phyloP scores from a whole-genome alignment of 1,284 basidiomycete species.

The Irpex sp. region DNA sequence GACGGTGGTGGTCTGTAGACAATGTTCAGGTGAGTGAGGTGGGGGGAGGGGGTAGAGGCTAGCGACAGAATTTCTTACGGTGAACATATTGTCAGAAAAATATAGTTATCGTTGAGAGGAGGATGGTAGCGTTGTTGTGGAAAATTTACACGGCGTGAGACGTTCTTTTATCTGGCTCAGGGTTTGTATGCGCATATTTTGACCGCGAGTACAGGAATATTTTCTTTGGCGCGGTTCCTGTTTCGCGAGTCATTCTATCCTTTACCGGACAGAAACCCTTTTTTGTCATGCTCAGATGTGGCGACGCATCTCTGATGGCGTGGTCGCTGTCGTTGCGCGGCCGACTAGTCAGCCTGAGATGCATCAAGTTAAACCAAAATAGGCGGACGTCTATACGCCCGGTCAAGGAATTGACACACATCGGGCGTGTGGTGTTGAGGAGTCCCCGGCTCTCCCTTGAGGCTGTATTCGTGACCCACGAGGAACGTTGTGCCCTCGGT shows the following conservation, averaged over 20 bases:
- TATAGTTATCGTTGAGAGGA: background rate
- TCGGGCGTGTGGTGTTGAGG: no score
- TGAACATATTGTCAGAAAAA: no score
- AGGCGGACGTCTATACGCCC: background rate
- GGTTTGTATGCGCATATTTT: background rate
- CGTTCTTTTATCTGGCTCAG: background rate
- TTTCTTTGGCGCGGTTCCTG: background rate
- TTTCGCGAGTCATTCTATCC: background rate
- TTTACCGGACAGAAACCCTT: no score
- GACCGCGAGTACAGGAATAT: background rate
- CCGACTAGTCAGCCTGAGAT: background rate
- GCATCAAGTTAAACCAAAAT: background rate
- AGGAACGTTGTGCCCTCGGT: no score
- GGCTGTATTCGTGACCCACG: no score
- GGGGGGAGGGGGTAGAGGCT: background rate
- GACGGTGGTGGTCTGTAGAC: background rate
- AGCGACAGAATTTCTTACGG: no score
- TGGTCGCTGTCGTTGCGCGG: background rate
- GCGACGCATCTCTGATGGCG: background rate
- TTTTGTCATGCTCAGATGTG: no score
- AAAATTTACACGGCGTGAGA: no score
- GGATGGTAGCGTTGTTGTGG: background rate
- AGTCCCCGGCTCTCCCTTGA: no score
- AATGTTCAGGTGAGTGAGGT: background rate
- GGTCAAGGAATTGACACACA: no score